phyloP scores from a whole-genome alignment of 129 eudicot species.

The Pseudognaphalium luteoalbum region DNA sequence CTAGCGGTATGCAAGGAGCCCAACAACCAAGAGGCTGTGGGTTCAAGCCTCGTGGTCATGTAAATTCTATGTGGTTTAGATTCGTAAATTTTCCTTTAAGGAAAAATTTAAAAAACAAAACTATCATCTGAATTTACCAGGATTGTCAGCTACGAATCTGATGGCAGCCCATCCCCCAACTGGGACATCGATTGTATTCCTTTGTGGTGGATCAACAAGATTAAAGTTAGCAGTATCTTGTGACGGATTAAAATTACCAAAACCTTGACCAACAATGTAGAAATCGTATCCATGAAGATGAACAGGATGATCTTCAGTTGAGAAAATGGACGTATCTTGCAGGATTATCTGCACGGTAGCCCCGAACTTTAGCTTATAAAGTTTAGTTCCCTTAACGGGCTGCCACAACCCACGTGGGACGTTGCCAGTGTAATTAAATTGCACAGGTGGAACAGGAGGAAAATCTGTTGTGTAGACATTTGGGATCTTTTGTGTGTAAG shows the following conservation, averaged over 20 bases:
- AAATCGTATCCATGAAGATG: slow-evolving; percentile 79
- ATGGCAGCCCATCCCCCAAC: slow-evolving; percentile 78
- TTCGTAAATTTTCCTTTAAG: background rate
- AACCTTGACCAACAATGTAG: slow-evolving; percentile 63
- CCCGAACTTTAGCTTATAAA: slow-evolving; percentile 62
- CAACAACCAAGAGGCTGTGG: background rate
- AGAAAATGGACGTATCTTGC: slow-evolving; percentile 57
- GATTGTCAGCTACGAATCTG: slow-evolving; percentile 70
- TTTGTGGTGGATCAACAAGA: slow-evolving; percentile 68
- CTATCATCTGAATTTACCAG: slow-evolving; percentile 34
- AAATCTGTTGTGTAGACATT: slow-evolving; percentile 68
- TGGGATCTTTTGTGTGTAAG: slow-evolving; percentile 57
- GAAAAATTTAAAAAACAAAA: too few species aligned
- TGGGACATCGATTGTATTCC: slow-evolving; percentile 64
- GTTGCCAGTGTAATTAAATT: slow-evolving; percentile 75
- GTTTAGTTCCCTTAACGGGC: slow-evolving; percentile 56
- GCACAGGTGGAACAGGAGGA: slow-evolving; percentile 62
- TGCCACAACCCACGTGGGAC: slow-evolving; percentile 71
- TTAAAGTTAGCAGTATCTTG: slow-evolving; percentile 57
- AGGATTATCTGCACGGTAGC: slow-evolving; percentile 58
- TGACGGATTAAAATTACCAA: slow-evolving; percentile 63
- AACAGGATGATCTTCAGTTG: slow-evolving; percentile 68
- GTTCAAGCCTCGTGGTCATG: background rate
- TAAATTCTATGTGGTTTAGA: background rate
- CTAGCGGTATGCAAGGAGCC: background rate